Base-by-base conservation (phyloP, 192 early-diverging fungal species). In the Chytriomyces hyalinus region DNA sequence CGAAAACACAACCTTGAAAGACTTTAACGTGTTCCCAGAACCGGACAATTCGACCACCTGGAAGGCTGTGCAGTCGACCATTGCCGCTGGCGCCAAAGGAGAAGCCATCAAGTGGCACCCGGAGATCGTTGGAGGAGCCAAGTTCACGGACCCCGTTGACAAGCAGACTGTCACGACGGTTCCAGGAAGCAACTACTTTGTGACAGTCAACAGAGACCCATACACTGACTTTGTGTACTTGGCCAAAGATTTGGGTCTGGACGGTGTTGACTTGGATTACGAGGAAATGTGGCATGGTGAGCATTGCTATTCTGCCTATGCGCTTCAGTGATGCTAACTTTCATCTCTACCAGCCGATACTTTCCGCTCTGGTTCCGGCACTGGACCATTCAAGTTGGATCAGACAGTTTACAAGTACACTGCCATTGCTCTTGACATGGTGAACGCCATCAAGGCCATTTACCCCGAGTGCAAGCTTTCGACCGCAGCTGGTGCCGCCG, bases 401-500 rank as follows among this genome's bases (percentile, higher is more conserved):
- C 74, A 67, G 49, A 76, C 74, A 10, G 74, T 76, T 3, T 76
- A 76, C 64, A 76, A 76, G 49, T 76, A 76, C 64, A n/a, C 74
- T 4, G 74, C 74, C 4, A 45, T 49, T 8, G 74, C 20, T 11
- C 13, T 11, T 13, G 69, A 71, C 50, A 28, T 71, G 6, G 44
- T 57, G 5, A 15, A 26, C 51, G 44, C 17, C 69, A 71, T 71
- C 69, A 51, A 71, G 50, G 24, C 69, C 9, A 57, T 26, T 20
- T 71, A 71, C 51, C 69, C 69, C 17, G 13, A 47, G 2, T 60
- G 49, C 51, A 71, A 71, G 44, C 50, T 71, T 8, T 50, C 49
- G 7, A 53, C 50, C 26, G 69, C 69, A 4, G 69, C 69, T 15
- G 13, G n/a, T 20, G 69, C 69, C 20, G 69, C 69, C 44, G 69